Evolutionary conservation across 805 yeast genomes (phyloP).

Genomic region (Candida sphagnicola): DNA sequence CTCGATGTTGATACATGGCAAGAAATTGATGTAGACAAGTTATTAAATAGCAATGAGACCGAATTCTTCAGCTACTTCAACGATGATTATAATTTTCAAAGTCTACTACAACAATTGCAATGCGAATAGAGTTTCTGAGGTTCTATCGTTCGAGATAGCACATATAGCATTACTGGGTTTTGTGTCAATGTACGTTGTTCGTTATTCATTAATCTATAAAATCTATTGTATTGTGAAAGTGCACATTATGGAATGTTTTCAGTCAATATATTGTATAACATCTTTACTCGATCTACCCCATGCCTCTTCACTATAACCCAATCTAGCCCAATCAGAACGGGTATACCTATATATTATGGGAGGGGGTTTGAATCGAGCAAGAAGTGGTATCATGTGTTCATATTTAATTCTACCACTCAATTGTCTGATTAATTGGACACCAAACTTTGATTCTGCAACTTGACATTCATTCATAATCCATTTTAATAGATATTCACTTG

Average conservation of each 20-base stretch:
- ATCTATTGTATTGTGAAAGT: slow-evolving; percentile 4
- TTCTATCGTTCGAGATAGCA: too few relatives aligned
- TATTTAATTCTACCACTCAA: slow-evolving; percentile 14
- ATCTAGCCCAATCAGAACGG: slow-evolving; percentile 32
- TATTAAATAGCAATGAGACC: not conserved
- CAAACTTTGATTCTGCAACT: slow-evolving; percentile 34
- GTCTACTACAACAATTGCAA: not conserved
- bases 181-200: not conserved
- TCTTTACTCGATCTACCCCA: slow-evolving; percentile 19
- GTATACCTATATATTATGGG: slow-evolving; percentile 26
- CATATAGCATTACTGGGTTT: not conserved
- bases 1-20: not conserved
- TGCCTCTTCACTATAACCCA: slow-evolving; percentile 36
- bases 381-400: slow-evolving; percentile 17
- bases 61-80: not conserved
- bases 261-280: slow-evolving; percentile 25
- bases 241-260: too few relatives aligned
- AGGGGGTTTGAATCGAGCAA: slow-evolving; percentile 21
- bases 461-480: slow-evolving; percentile 54
- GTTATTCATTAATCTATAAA: slow-evolving; percentile 8
- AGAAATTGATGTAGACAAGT: not conserved
- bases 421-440: slow-evolving; percentile 22
- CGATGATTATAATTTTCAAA: not conserved
- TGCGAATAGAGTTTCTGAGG: too few relatives aligned
- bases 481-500: slow-evolving; percentile 46